phyloP scores from a whole-genome alignment of 495 filamentous ascomycete species.

The Xylaria flabelliformis region DNA sequence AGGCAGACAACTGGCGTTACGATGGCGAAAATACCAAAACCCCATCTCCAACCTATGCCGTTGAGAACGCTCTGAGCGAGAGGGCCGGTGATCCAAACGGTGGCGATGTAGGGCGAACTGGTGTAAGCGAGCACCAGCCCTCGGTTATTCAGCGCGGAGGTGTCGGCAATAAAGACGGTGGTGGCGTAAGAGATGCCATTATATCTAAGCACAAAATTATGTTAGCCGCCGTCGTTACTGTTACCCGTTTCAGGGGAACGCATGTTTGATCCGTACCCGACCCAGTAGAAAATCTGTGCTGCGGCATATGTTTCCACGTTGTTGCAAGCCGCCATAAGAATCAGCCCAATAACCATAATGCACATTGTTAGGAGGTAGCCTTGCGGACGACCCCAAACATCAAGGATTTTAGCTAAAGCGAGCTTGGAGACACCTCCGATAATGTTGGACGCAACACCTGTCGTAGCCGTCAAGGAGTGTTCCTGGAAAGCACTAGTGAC shows the following conservation, averaged over 20 bases:
- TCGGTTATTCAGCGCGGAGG: slow-evolving; percentile 67
- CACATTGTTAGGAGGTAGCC: slow-evolving; percentile 49
- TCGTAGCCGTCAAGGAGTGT: slow-evolving; percentile 58
- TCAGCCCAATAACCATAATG: slow-evolving; percentile 51
- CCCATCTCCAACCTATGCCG: slow-evolving; percentile 65
- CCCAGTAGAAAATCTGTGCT: slow-evolving; percentile 62
- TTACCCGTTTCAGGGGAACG: background rate
- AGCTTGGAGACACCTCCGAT: slow-evolving; percentile 68
- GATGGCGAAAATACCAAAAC: slow-evolving; percentile 66
- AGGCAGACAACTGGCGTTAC: slow-evolving; percentile 61
- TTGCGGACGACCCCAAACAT: slow-evolving; percentile 67
- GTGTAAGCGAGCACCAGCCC: slow-evolving; percentile 66
- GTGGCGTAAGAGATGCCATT: slow-evolving; percentile 65
- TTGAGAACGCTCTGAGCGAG: slow-evolving; percentile 53
- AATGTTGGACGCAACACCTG: slow-evolving; percentile 56
- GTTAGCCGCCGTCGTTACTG: slow-evolving; percentile 20
- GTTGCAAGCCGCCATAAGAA: slow-evolving; percentile 61
- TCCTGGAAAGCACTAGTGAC: slow-evolving; percentile 52
- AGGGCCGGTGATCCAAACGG: slow-evolving; percentile 59
- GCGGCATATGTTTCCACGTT: slow-evolving; percentile 57
- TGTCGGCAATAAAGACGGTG: slow-evolving; percentile 71
- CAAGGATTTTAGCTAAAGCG: slow-evolving; percentile 67
- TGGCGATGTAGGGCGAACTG: slow-evolving; percentile 70
- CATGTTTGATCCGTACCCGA: slow-evolving; percentile 40
- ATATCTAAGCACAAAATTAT: slow-evolving; percentile 45